phyloP scores from a whole-genome alignment of 768 basidiomycete species.

The Hortiboletus flavorubellus region DNA sequence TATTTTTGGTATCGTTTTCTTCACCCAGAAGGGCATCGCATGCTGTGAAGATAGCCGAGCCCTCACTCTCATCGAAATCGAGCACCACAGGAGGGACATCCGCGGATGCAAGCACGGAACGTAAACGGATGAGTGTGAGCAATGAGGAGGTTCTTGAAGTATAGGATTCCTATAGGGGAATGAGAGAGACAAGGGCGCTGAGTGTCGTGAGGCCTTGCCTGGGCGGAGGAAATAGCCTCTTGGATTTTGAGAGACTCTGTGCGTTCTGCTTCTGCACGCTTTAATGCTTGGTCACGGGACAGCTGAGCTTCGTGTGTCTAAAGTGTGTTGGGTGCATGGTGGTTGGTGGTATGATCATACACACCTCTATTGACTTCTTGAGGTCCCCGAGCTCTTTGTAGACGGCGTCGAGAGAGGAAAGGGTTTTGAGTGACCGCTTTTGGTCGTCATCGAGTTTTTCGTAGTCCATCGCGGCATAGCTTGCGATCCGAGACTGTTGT shows the following conservation, averaged over 20 bases:
- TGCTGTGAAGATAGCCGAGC: constrained; percentile 49
- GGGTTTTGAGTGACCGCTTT: constrained; percentile 63
- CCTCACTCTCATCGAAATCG: constrained; percentile 49
- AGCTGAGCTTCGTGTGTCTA: constrained; percentile 66
- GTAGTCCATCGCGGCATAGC: constrained; percentile 62
- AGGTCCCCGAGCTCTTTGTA: constrained; percentile 83
- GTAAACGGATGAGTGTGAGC: constrained; percentile 59
- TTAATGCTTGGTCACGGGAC: constrained; percentile 50
- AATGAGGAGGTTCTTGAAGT: constrained; percentile 46
- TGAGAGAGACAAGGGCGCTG: background rate
- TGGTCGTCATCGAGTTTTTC: constrained; percentile 89
- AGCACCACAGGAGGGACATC: constrained; percentile 41
- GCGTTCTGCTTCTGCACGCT: constrained; percentile 55
- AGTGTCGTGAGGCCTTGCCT: constrained; percentile 40
- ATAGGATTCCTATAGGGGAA: constrained; percentile 39
- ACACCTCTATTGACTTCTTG: constrained; percentile 80
- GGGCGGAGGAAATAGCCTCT: constrained; percentile 52
- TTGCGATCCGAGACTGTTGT: constrained; percentile 64
- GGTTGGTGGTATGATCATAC: constrained; percentile 37
- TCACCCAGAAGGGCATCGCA: constrained; percentile 55
- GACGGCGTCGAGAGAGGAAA: constrained; percentile 73
- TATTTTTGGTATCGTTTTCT: constrained; percentile 47
- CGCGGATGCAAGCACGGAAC: constrained; percentile 44
- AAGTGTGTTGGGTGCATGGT: background rate
- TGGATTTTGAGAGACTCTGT: constrained; percentile 53